Base-by-base conservation (phyloP, 371 early-diverging fungal genomes). In the Cladochytrium tenue region DNA sequence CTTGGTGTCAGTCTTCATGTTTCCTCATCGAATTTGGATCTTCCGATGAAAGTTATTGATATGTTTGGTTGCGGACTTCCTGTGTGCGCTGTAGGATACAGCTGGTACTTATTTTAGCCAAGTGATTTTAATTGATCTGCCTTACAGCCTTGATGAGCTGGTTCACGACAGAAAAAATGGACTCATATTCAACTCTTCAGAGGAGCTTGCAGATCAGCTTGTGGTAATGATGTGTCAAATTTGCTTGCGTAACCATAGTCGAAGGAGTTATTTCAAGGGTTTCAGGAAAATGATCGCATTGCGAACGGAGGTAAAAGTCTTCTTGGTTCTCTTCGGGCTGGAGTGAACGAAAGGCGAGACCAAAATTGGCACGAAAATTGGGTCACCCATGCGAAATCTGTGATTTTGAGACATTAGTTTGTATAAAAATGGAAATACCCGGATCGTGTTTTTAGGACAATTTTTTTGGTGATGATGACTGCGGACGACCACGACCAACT, bases 31-130 rank as follows among this genome's bases (percentile, higher is more conserved):
- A 96, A 96, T 0, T 81, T 97, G 66, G 98, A 97, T 77, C 74
- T 97, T 57, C 98, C 98, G 2, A 97, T 97, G 98, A 97, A 97
- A 76, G 88, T 97, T 0, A 93, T 96, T 1, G 98, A 97, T 76
- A 95, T 97, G 96, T 93, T 96, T 88, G 98, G 96, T 1, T 92
- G 93, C 75, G 94, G 93, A 0, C 70, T 95, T 10, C 96, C 98
- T 1, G 95, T 93, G 20, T 90, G 90, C 70, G 94, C 97, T 0
- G 75, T 88, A 56, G 66, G 73, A 2, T 97, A 91, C 67, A 72
- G 79, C 20, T 89, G 89, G 90, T 77, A 80, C 64, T 71, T 31
- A 32, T 53, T 57, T 3, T 20, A 1, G 30, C 7, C 5, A 20
- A 20, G 13, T 35, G 27, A 20, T 73, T 64, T 34, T 66, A 5